These are phyloP conservation scores for Hondaea fermentalgiana DNA, from an alignment of 108 stramenopile species.

Conservation along the genomic window DNA sequence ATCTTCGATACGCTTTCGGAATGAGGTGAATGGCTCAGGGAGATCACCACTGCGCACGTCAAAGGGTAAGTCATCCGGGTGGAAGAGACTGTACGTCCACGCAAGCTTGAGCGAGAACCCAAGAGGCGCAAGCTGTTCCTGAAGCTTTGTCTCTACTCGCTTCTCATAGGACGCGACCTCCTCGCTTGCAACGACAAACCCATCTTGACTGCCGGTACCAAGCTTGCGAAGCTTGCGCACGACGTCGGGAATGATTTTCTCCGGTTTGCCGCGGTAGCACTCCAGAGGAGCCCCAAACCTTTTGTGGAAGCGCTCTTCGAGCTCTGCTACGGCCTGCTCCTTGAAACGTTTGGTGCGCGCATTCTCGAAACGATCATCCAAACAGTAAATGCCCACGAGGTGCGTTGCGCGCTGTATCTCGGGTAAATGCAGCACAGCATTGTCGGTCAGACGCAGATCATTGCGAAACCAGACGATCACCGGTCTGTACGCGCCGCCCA, in stretches of 20 bases:
- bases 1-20: constrained; percentile 80
- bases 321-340: background rate
- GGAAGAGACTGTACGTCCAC: constrained; percentile 83
- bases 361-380: background rate
- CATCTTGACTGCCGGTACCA: background rate
- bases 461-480: constrained; percentile 14
- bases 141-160: background rate
- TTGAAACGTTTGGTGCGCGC: background rate
- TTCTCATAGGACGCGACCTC: constrained; percentile 36
- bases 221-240: background rate
- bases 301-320: background rate
- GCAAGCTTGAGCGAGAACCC: constrained; percentile 36
- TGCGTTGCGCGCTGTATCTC: background rate
- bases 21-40: constrained; percentile 76
- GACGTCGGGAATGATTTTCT: background rate
- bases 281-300: background rate
- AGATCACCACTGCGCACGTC: constrained; percentile 27
- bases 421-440: background rate
- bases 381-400: background rate
- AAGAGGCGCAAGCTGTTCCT: background rate
- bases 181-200: constrained; percentile 23
- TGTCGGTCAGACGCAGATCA: background rate
- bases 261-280: background rate
- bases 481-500: background rate
- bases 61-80: constrained; percentile 72